Conservation (phyloP, 371 early-diverging fungal species). For the Vairimorpha apis region DNA sequence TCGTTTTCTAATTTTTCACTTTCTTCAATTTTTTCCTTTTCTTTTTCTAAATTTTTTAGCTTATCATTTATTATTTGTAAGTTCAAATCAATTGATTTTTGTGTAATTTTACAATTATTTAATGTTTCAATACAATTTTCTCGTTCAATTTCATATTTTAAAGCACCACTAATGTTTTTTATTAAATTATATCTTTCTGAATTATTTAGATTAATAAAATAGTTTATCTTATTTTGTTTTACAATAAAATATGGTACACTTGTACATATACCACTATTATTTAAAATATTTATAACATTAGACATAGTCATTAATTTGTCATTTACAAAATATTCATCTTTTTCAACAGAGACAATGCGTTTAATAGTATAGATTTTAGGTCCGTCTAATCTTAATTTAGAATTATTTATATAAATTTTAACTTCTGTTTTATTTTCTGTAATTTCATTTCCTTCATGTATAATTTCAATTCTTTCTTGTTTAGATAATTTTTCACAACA, state of each 20-base stretch:
- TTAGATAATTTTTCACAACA: conserved; percentile 70
- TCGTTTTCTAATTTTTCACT: conserved; percentile 62
- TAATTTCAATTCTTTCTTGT: conserved; percentile 80
- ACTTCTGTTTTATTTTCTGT: conserved; percentile 70
- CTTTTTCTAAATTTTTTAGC: conserved; percentile 76
- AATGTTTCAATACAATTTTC: conserved; percentile 77
- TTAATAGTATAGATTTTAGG: conserved; percentile 74
- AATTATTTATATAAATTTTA: conserved; percentile 90
- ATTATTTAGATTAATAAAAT: conserved; percentile 83
- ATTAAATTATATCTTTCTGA: conserved; percentile 76
- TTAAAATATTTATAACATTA: conserved; percentile 82
- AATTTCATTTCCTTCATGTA: conserved; percentile 69
- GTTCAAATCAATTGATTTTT: conserved; percentile 75
- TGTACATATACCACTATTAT: conserved; percentile 89
- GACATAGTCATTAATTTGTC: conserved; percentile 72
- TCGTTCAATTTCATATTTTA: conserved; percentile 87
- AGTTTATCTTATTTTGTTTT: conserved; percentile 90
- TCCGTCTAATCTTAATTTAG: conserved; percentile 81
- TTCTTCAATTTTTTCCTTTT: conserved; percentile 72
- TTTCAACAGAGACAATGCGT: conserved; percentile 82
- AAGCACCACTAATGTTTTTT: conserved; percentile 93
- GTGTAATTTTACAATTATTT: conserved; percentile 72
- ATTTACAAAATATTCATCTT: conserved; percentile 93
- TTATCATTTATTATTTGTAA: conserved; percentile 78
- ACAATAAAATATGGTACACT: conserved; percentile 76